Base-by-base conservation (phyloP, 805 yeast genomes). In the Wickerhamomyces kurtzmanii region DNA sequence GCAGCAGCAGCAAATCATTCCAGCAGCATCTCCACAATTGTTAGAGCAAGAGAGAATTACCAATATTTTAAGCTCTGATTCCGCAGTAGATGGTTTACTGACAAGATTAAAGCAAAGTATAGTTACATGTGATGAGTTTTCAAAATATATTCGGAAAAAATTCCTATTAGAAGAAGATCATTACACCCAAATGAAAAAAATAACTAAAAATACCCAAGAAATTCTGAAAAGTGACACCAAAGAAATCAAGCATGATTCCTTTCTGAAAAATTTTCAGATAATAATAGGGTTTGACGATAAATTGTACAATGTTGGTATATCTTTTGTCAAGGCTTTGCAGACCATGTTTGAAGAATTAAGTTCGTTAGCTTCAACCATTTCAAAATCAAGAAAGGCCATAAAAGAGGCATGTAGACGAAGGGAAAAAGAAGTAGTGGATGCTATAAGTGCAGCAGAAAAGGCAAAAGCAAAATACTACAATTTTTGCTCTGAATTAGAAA, bases 401-500 rank as follows among this genome's bases (percentile, higher is more conserved):
- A 91, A 91, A 51, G 97, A 91, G 26, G 82, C 81, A 32, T 84
- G 86, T 23, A 67, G 72, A 43, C 65, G 82, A 27, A 71, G 77
- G 40, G 98, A 91, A 47, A 85, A 81, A 46, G 93, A 80, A 33
- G 87, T 86, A 20, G 46, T 64, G 9, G 97, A 91, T 32, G 75
- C 95, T 6, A 87, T 86, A 27, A 60, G 64, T 31, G 69, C 71
- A 23, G 96, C 94, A 2, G 95, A 84, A 39, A 89, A 89, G 68
- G 93, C 96, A 11, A 83, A 81, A 51, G 42, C 59, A 20, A 75
- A 74, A 49, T 89, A 91, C 50, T 72, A 71, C 45, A 75, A 82
- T 29, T 57, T 86, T 15, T 85, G 96, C 45, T 80, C 75, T 30
- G 97, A 91, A 42, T 69, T 84, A 51, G 96, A 89, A 40, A 77